Evolutionary conservation across 305 asterid genomes (phyloP).

Genomic region (Solanum hybrid): DNA sequence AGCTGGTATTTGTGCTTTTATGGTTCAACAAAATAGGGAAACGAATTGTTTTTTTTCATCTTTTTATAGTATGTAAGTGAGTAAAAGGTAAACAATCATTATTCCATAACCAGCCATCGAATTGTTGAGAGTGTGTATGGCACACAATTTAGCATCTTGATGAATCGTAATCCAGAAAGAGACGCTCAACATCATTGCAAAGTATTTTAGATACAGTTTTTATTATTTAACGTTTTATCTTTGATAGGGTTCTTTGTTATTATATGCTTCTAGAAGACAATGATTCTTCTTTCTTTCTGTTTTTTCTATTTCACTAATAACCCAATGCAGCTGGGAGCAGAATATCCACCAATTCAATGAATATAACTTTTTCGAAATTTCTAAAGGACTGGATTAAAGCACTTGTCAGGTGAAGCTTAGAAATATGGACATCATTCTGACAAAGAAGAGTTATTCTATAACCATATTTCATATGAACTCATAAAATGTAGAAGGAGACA

Average conservation of each 20-base stretch:
- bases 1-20: not conserved
- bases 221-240: too few relatives aligned
- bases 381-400: not conserved
- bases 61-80: not conserved
- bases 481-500: not conserved
- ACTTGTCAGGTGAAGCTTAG: not conserved
- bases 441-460: not conserved
- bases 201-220: not conserved
- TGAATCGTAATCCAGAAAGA: not conserved
- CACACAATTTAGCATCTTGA: not conserved
- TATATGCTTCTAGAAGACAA: not conserved
- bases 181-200: not conserved
- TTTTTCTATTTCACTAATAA: not conserved
- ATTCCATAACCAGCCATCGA: not conserved
- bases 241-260: not conserved
- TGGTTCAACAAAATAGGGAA: not conserved
- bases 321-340: not conserved
- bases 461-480: not conserved
- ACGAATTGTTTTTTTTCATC: not conserved
- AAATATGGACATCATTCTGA: not conserved
- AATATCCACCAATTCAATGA: not conserved
- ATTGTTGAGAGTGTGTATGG: not conserved
- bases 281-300: not conserved
- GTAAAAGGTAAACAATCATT: not conserved
- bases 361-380: too few relatives aligned